Conservation (phyloP, 495 filamentous ascomycete genomes). For the Daldinia concentrica region DNA sequence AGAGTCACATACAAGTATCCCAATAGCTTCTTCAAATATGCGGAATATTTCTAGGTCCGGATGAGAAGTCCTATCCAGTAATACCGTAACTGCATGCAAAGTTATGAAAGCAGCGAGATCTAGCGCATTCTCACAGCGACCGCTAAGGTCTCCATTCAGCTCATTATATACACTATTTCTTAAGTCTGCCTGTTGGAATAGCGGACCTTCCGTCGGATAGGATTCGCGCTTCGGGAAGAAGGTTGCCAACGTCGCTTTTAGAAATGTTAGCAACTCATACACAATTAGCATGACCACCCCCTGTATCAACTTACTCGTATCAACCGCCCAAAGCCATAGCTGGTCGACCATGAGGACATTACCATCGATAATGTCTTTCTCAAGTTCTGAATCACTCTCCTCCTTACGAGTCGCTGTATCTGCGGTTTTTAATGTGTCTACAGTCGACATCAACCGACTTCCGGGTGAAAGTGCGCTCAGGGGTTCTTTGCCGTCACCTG, state of each 20-base stretch:
- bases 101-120: conserved; percentile 71
- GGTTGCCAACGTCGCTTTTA: conserved; percentile 60
- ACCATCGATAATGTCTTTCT: conserved; percentile 60
- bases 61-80: conserved; percentile 67
- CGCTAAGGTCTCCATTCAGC: conserved; percentile 71
- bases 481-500: conserved; percentile 20
- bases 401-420: conserved; percentile 19
- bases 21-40: conserved; percentile 74
- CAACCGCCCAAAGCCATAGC: conserved; percentile 73
- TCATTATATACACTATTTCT: conserved; percentile 73
- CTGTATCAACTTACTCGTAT: conserved; percentile 55
- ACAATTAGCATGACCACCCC: not conserved
- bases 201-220: conserved; percentile 59
- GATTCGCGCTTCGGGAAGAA: conserved; percentile 66
- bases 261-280: not conserved
- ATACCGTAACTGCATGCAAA: conserved; percentile 69
- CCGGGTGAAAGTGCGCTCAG: conserved; percentile 25
- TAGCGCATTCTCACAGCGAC: conserved; percentile 68
- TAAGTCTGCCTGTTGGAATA: conserved; percentile 70
- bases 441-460: conserved; percentile 24
- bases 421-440: conserved; percentile 23
- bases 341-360: conserved; percentile 77
- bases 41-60: conserved; percentile 70
- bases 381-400: conserved; percentile 46
- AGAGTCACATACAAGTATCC: conserved; percentile 60